Evolutionary conservation across 2,329 filamentous ascomycete species (phyloP).

Genomic region (Aspergillus udagawae): DNA sequence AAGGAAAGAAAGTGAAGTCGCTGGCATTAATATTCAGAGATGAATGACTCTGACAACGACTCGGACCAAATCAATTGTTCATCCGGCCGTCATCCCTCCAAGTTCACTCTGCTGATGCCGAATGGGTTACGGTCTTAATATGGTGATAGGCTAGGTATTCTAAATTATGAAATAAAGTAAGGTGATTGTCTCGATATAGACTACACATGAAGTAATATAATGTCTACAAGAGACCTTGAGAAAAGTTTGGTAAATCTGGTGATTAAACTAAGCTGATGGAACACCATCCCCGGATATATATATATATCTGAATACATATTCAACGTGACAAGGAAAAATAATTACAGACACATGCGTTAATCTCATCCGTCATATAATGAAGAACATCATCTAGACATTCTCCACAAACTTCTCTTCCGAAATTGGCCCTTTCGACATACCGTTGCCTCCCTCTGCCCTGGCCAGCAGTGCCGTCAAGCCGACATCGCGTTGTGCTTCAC

Average conservation of each 20-base stretch:
- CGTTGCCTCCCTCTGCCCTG: background rate
- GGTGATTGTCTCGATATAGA: no score
- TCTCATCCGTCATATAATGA: background rate
- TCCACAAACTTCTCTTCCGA: slow-evolving; percentile 4
- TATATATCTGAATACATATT: background rate
- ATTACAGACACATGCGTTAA: background rate
- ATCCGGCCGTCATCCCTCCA: no score
- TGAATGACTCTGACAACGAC: no score
- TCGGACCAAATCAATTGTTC: no score
- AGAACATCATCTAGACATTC: background rate
- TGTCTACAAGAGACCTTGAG: no score
- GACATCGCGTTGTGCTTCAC: slow-evolving; percentile 22
- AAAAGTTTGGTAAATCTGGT: background rate
- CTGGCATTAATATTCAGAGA: no score
- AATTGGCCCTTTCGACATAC: background rate
- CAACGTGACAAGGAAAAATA: background rate
- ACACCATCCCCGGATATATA: background rate
- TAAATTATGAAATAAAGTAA: no score
- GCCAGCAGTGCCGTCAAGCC: slow-evolving; percentile 21
- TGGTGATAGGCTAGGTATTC: no score
- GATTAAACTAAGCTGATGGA: background rate
- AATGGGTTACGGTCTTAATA: no score
- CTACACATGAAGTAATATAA: no score
- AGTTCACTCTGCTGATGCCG: no score
- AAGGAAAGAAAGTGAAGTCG: no score